Evolutionary conservation across 2,329 filamentous ascomycete genomes (phyloP), one percentile per base, ranked within the genome.

Genomic region (Talaromyces sp.): DNA sequence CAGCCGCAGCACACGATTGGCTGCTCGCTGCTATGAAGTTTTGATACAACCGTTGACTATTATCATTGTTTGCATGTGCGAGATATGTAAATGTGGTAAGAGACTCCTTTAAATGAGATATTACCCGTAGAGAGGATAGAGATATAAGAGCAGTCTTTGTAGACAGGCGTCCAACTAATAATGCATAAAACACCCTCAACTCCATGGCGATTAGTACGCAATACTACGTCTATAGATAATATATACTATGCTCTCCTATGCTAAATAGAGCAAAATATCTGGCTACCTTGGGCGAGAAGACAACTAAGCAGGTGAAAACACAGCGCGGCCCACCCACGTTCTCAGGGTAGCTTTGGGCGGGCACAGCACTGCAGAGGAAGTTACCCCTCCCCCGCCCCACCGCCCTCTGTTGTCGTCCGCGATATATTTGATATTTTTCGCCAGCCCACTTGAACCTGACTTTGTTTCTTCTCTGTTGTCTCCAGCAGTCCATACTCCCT

Each of bases 401-500:
- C 55, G 59, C 59, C 46, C 54, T 58, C 56, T 58, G 55, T 27
- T 50, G 57, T 46, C 41, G 27, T 41, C 51, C 27, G 21, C 46
- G 46, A 59, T 35, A 55, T 38, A 54, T 61, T 61, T 61, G 27
- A 55, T 38, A 54, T 61, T 61, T 61, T 56, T 57, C 53, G 31
- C 58, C 12, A 58, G 56, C 48, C 27, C 56, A 21, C 35, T 46
- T 46, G 19, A 35, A 35, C 31, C 27, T 48, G 12, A 35, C 48
- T 26, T 57, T 54, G 31, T 54, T 26, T 31, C n/a, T 48, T 60
- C 57, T 46, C 52, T 32, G 31, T 32, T 32, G 31, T 32, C 10
- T 50, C 43, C 54, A 38, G 38, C n/a, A 26, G 41, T 64, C 61
- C 51, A 50, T 58, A 53, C 56, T 17, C 57, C 67, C 63, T 62